Percentiles rank a stretch among this genome's conserved stretches.
Conservation (phyloP, 2,329 filamentous ascomycete species). For the Exophiala calicioides region DNA sequence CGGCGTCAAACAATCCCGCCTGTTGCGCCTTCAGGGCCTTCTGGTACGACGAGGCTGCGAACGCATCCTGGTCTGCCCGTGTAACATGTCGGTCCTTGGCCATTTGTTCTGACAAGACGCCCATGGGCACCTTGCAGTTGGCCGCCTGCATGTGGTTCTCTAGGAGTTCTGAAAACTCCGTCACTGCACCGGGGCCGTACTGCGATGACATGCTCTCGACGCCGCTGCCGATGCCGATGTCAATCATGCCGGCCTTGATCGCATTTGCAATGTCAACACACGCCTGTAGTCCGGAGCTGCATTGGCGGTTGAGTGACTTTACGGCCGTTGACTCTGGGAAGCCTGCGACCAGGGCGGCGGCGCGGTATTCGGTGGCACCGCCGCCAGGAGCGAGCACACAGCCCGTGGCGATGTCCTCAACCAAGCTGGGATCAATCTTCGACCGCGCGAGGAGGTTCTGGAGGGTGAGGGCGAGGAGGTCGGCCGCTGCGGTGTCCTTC, state of each 20-base stretch:
- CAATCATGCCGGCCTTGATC: conserved; percentile 89
- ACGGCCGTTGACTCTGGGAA: conserved; percentile 86
- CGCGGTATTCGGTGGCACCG: conserved; percentile 95
- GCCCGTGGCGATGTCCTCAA: conserved; percentile 92
- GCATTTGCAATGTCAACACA: conserved; percentile 93
- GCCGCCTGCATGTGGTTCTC: conserved; percentile 77
- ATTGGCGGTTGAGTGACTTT: conserved; percentile 88
- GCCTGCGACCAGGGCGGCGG: conserved; percentile 83
- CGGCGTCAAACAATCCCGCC: conserved; percentile 85
- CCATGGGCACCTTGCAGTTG: conserved; percentile 99
- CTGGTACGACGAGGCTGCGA: conserved; percentile 88
- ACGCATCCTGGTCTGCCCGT: conserved; percentile 79
- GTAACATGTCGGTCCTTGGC: conserved; percentile 76
- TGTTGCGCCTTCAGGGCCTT: conserved; percentile 86
- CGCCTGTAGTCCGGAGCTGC: conserved; percentile 88
- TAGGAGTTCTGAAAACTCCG: conserved; percentile 88
- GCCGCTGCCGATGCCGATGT: conserved; percentile 88
- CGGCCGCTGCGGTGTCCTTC: conserved; percentile 88
- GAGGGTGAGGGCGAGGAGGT: conserved; percentile 82
- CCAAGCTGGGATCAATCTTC: conserved; percentile 79
- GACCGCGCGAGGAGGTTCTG: conserved; percentile 80
- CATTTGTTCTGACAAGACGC: conserved; percentile 90
- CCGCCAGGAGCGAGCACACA: conserved; percentile 89
- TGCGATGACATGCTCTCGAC: conserved; percentile 95
- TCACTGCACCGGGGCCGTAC: conserved; percentile 85